Evolutionary conservation across 1,284 basidiomycete genomes (phyloP), one percentile per base, ranked within the genome.

Genomic region (Thecaphora thlaspeos): DNA sequence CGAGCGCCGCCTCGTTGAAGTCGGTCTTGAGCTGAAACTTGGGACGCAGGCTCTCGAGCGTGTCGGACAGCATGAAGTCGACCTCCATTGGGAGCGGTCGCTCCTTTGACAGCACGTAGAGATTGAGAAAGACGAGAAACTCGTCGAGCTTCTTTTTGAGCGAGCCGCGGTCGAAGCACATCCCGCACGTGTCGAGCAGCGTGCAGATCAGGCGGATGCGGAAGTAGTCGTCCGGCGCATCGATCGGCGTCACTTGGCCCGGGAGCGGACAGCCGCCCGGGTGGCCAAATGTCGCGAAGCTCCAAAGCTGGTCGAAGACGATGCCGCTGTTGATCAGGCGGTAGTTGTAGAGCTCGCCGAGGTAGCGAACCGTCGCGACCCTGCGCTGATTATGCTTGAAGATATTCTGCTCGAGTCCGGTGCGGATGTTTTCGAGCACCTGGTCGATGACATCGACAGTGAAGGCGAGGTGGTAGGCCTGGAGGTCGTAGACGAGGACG

Each of bases 341-440:
- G 77, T 95, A 97, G 78, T 95, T 97, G 79, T 97, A 98, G 43
- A 98, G 81, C 80, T 98, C 95, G 43, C 94, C 95, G 2, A 98
- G 84, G 78, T 93, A 97, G 78, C 92, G 94, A 68, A 92, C 84
- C 0, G 88, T 88, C 0, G 95, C 88, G 40, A 98, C 83, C 48
- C 95, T 83, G 61, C 90, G 85, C 81, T 98, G 95, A 75, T 97
- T 97, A 64, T 88, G 87, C 79, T 87, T 93, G 82, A 97, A 98
- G 34, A 90, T 82, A 77, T 98, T 98, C 73, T 47, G 81, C 75
- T 98, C 94, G 72, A 98, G 81, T 0, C 94, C 93, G 32, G 86
- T 82, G 48, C 92, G 84, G 41, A 97, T 84, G 75, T 96, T 90
- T 78, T 99, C 95, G 51, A 96, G 82, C 12, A 96, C 87, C 74